Evolutionary conservation across 192 early-diverging fungal genomes (phyloP).

Genomic region (Rhizophagus sp.): DNA sequence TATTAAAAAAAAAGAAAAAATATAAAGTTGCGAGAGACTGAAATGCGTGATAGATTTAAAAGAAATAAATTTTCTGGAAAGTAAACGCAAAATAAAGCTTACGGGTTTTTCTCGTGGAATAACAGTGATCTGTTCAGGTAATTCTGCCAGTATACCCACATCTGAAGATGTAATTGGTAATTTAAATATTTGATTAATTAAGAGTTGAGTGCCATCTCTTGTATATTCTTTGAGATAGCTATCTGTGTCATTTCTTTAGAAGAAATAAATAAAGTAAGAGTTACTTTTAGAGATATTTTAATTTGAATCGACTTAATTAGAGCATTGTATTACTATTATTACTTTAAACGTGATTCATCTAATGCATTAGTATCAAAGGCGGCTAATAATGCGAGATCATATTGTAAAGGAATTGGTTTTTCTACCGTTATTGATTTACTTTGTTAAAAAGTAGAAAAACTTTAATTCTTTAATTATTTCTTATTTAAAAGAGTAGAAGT

Average conservation of each 20-base stretch:
- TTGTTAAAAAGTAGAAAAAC: neutral
- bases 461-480: neutral
- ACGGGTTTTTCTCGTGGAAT: slow-evolving; percentile 90
- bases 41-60: neutral
- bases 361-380: slow-evolving; percentile 83
- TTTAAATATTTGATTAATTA: slow-evolving; percentile 88
- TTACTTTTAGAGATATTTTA: neutral
- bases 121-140: slow-evolving; percentile 66
- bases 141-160: slow-evolving; percentile 75
- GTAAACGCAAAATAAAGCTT: neutral
- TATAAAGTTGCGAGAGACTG: neutral
- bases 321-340: slow-evolving; percentile 10
- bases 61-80: neutral
- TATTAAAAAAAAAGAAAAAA: slow-evolving; percentile 3
- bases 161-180: slow-evolving; percentile 68
- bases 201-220: slow-evolving; percentile 79
- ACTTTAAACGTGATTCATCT: slow-evolving; percentile 61
- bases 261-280: slow-evolving; percentile 21
- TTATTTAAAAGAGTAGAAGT: neutral
- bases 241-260: slow-evolving; percentile 45
- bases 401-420: slow-evolving; percentile 79
- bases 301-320: neutral
- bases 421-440: slow-evolving; percentile 79
- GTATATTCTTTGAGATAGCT: slow-evolving; percentile 67
- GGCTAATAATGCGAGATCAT: slow-evolving; percentile 84